phyloP scores from a whole-genome alignment of 176 grass and related monocot genomes.

The Musa beccarii region DNA sequence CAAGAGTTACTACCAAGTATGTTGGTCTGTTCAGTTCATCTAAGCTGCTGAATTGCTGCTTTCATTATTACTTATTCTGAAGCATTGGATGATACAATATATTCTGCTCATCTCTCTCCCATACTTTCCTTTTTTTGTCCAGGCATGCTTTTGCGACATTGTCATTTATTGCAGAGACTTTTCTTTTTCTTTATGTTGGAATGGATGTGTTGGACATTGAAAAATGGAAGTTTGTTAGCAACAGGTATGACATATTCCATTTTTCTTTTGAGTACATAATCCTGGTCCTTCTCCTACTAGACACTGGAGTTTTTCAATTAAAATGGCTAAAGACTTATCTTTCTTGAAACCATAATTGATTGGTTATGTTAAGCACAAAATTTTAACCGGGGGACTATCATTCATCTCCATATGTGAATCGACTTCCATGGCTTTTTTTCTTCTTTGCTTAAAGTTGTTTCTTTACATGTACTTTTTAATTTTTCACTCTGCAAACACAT shows the following conservation, averaged over 20 bases:
- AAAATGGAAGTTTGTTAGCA: slow-evolving; percentile 80
- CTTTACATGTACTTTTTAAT: too few species aligned
- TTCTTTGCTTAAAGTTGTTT: too few species aligned
- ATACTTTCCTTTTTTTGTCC: neutral
- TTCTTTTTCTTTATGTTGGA: slow-evolving; percentile 94
- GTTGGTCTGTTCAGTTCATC: neutral
- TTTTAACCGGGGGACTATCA: too few species aligned
- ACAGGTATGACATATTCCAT: slow-evolving; percentile 38
- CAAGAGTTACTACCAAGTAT: slow-evolving; percentile 98
- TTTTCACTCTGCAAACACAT: too few species aligned
- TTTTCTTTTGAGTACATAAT: neutral
- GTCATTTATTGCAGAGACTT: slow-evolving; percentile 92
- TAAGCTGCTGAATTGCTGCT: neutral
- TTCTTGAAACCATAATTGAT: too few species aligned
- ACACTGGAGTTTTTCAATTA: too few species aligned
- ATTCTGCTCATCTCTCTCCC: neutral
- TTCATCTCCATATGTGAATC: too few species aligned
- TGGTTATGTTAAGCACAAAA: too few species aligned
- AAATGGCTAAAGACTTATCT: too few species aligned
- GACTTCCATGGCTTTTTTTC: too few species aligned
- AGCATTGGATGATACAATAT: neutral
- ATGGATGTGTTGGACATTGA: slow-evolving; percentile 98
- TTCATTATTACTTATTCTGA: neutral
- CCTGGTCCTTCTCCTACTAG: neutral
- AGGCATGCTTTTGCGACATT: slow-evolving; percentile 96